Evolutionary conservation across 202 grass and related monocot species (phyloP).

Genomic region (Schoenoplectus triqueter): DNA sequence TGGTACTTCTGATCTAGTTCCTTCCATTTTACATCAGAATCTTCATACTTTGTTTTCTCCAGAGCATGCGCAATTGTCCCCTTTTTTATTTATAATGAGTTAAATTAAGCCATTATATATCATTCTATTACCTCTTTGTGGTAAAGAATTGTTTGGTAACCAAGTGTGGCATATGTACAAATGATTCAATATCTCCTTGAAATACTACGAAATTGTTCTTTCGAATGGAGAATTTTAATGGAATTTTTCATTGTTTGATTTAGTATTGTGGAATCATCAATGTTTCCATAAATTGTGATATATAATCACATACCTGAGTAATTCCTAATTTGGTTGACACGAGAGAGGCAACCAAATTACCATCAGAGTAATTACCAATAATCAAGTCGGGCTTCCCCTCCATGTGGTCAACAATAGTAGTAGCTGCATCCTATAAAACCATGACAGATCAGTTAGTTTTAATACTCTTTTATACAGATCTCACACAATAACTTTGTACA

Average conservation of each 20-base stretch:
- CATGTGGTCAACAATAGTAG: slow-evolving; percentile 71
- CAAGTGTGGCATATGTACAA: background rate
- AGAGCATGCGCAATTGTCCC: slow-evolving; percentile 98
- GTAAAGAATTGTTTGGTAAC: no score
- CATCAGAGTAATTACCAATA: slow-evolving; percentile 94
- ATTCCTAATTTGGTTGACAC: slow-evolving; percentile 83
- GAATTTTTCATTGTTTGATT: background rate
- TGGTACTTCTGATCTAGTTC: slow-evolving; percentile 86
- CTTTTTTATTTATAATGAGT: slow-evolving; percentile 36
- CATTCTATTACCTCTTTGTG: no score
- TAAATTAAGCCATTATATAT: slow-evolving; percentile 3
- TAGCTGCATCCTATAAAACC: slow-evolving; percentile 59
- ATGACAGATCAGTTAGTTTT: background rate
- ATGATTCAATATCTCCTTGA: slow-evolving; percentile 16
- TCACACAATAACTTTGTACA: background rate
- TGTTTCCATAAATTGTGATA: background rate
- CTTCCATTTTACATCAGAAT: slow-evolving; percentile 95
- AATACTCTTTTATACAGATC: background rate
- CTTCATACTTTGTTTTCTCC: slow-evolving; percentile 93
- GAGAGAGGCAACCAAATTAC: slow-evolving; percentile 92
- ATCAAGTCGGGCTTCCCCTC: slow-evolving; percentile 94
- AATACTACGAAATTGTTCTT: background rate
- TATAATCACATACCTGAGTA: slow-evolving; percentile 60
- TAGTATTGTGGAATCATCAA: background rate
- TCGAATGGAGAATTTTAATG: background rate